Evolutionary conservation across 2,329 filamentous ascomycete genomes (phyloP).

Genomic region (Arthrocladium fulminans): DNA sequence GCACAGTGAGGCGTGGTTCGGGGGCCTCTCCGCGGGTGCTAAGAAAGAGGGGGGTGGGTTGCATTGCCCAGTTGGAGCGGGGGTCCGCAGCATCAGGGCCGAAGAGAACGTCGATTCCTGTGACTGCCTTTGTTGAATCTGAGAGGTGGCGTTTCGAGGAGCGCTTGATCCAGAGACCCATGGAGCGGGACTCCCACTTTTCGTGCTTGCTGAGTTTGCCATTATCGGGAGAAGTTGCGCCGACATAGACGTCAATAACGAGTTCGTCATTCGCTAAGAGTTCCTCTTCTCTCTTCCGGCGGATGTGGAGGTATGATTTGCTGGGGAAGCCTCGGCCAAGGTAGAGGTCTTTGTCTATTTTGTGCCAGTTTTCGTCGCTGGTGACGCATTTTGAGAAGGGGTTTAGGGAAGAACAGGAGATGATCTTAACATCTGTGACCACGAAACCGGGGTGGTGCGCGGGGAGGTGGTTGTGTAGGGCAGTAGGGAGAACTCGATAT

Average conservation of each 20-base stretch:
- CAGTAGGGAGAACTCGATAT: conserved; percentile 75
- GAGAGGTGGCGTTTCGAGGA: conserved; percentile 62
- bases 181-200: conserved; percentile 68
- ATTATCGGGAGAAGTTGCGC: conserved; percentile 60
- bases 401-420: conserved; percentile 66
- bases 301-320: conserved; percentile 71
- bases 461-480: conserved; percentile 79
- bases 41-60: conserved; percentile 63
- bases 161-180: conserved; percentile 74
- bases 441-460: conserved; percentile 75
- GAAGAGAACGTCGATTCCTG: conserved; percentile 76
- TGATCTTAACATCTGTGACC: conserved; percentile 75
- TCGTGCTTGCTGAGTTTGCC: conserved; percentile 48
- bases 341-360: conserved; percentile 82
- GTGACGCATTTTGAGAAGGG: conserved; percentile 66
- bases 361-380: conserved; percentile 64
- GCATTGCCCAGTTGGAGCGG: conserved; percentile 72
- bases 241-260: conserved; percentile 68
- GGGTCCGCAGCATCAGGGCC: conserved; percentile 88
- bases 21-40: conserved; percentile 52
- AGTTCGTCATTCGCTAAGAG: conserved; percentile 65
- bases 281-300: conserved; percentile 79
- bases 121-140: conserved; percentile 66
- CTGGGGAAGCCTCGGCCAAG: conserved; percentile 64
- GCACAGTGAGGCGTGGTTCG: conserved; percentile 67